A percentile compares a stretch with the other conserved stretches of the same genome.
These are phyloP conservation scores for Alternaria ventricosa DNA, from an alignment of 2,329 filamentous ascomycete species.

Conservation along the genomic window DNA sequence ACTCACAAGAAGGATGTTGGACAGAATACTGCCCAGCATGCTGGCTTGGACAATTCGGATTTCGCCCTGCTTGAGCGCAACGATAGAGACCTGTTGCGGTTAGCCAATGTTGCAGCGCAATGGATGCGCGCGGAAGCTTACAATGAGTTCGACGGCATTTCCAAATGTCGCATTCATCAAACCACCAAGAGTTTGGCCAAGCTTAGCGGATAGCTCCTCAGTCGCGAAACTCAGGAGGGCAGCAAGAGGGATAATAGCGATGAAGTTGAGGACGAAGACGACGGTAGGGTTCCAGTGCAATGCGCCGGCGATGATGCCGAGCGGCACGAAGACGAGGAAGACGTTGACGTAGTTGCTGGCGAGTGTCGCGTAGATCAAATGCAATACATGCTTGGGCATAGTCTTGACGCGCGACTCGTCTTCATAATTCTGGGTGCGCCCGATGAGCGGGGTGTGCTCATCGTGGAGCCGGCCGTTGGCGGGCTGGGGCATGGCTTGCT, in stretches of 20 bases:
- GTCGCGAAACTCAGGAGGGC: constrained; percentile 78
- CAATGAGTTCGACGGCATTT: constrained; percentile 81
- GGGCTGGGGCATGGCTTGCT: constrained; percentile 30
- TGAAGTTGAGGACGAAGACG: constrained; percentile 79
- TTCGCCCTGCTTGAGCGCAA: constrained; percentile 83
- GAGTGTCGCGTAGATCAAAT: constrained; percentile 52
- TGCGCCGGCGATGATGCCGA: constrained; percentile 72
- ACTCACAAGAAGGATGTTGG: constrained; percentile 81
- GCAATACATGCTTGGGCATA: constrained; percentile 39
- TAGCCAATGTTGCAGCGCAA: constrained; percentile 8
- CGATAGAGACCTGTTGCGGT: constrained; percentile 76
- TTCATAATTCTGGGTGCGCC: constrained; percentile 19
- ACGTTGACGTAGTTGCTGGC: constrained; percentile 69
- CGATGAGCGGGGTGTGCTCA: constrained; percentile 42
- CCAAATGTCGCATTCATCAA: constrained; percentile 79
- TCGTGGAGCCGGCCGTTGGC: constrained; percentile 34
- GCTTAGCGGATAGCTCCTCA: constrained; percentile 74
- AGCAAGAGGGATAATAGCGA: constrained; percentile 79
- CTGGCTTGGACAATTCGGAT: constrained; percentile 97
- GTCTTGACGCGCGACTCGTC: constrained; percentile 38
- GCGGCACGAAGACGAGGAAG: constrained; percentile 74
- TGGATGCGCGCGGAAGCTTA: constrained; percentile 39
- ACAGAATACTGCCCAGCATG: constrained; percentile 95
- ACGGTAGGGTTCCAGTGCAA: constrained; percentile 68
- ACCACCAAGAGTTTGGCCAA: constrained; percentile 77